phyloP scores from a whole-genome alignment of 2,329 filamentous ascomycete genomes.

The Sodiomyces alkalinus region DNA sequence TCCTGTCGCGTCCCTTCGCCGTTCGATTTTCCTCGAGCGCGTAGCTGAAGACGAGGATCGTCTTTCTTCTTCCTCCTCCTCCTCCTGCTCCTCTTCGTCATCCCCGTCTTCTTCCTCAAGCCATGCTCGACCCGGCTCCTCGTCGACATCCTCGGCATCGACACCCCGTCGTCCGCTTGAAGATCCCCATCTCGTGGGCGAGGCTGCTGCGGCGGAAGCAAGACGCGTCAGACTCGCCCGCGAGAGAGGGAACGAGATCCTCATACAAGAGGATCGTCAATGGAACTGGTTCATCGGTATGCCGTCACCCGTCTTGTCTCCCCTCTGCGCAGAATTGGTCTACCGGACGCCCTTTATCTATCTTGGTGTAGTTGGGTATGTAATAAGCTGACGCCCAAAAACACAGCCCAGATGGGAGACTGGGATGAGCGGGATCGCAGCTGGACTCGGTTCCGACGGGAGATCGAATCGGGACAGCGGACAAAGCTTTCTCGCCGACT shows the following conservation, averaged over 20 bases:
- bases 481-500: conserved; percentile 26
- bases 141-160: conserved; percentile 18
- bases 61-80: conserved; percentile 14
- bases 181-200: conserved; percentile 53
- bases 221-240: conserved; percentile 40
- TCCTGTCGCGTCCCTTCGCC: conserved; percentile 15
- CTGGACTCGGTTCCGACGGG: conserved; percentile 27
- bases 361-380: too few species aligned
- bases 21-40: conserved; percentile 17
- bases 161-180: conserved; percentile 38
- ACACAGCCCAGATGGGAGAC: conserved; percentile 32
- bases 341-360: too few species aligned
- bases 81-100: conserved; percentile 23
- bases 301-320: conserved; percentile 14
- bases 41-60: conserved; percentile 19
- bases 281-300: conserved; percentile 47
- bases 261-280: conserved; percentile 39
- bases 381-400: conserved; percentile 7
- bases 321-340: background rate
- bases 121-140: conserved; percentile 15
- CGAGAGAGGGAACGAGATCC: conserved; percentile 37
- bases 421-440: conserved; percentile 34
- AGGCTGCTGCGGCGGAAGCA: conserved; percentile 43
- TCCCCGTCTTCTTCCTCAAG: conserved; percentile 17
- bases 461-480: conserved; percentile 17